A percentile compares a stretch with the other conserved stretches of the same genome.
phyloP scores from a whole-genome alignment of 345 rosid genomes.

The Linum usitatissimum region DNA sequence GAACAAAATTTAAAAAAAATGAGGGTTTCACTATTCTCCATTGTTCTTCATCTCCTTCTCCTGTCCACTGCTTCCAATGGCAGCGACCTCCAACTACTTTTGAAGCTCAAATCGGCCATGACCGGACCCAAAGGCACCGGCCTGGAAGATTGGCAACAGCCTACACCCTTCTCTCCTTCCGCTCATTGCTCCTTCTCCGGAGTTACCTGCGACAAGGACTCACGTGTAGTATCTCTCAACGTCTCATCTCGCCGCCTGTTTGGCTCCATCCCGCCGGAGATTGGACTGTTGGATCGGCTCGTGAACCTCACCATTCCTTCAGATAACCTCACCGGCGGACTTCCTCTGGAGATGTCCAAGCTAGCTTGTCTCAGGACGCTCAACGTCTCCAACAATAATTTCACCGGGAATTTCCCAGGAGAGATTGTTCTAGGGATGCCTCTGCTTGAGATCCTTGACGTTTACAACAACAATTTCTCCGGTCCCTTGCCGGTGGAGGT shows the following conservation, averaged over 20 bases:
- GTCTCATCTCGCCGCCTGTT: conserved; percentile 36
- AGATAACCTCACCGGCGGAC: conserved; percentile 39
- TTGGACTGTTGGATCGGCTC: conserved; percentile 47
- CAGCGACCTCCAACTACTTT: conserved; percentile 46
- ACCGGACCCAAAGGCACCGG: conserved; percentile 39
- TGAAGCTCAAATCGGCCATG: conserved; percentile 58
- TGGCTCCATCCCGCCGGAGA: conserved; percentile 58
- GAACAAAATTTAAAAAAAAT: conserved; percentile 11
- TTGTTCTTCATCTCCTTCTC: conserved; percentile 16
- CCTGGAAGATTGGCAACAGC: conserved; percentile 52
- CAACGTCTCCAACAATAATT: conserved; percentile 53
- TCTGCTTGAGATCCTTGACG: conserved; percentile 49
- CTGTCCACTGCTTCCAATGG: conserved; percentile 21
- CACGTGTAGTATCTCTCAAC: conserved; percentile 51
- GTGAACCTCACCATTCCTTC: conserved; percentile 48
- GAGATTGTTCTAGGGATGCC: conserved; percentile 37
- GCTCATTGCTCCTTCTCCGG: conserved; percentile 82
- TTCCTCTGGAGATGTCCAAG: conserved; percentile 47
- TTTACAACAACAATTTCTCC: conserved; percentile 55
- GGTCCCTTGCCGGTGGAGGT: conserved; percentile 51
- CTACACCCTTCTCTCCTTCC: conserved; percentile 24
- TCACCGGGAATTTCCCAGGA: conserved; percentile 49
- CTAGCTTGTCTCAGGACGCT: conserved; percentile 48
- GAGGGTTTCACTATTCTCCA: conserved; percentile 7
- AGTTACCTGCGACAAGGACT: conserved; percentile 43